phyloP scores from a whole-genome alignment of 2,329 filamentous ascomycete genomes.

The Plectosphaerella sp. region DNA sequence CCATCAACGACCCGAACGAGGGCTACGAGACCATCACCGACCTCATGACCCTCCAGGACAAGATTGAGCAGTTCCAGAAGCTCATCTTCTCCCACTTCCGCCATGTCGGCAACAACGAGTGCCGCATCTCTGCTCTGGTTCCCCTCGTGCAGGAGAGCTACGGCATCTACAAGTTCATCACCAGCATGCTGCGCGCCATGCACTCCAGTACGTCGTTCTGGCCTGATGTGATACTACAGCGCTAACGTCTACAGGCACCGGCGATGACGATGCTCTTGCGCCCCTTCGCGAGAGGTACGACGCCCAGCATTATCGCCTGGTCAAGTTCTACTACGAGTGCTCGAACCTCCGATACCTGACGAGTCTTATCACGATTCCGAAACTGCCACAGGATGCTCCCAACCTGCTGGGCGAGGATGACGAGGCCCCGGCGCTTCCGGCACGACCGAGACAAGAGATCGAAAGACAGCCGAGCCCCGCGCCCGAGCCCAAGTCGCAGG shows the following conservation, averaged over 20 bases:
- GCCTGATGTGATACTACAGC: not conserved
- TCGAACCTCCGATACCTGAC: slow-evolving; percentile 96
- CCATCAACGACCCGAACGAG: slow-evolving; percentile 97
- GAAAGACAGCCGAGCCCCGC: slow-evolving; percentile 66
- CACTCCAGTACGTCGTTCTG: slow-evolving; percentile 67
- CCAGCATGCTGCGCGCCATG: slow-evolving; percentile 98
- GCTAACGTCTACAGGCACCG: slow-evolving; percentile 58
- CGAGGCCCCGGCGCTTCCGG: slow-evolving; percentile 75
- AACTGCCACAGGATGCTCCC: slow-evolving; percentile 89
- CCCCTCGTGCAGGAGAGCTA: slow-evolving; percentile 96
- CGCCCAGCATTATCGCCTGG: slow-evolving; percentile 91
- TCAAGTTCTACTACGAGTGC: slow-evolving; percentile 99
- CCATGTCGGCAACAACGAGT: slow-evolving; percentile 89
- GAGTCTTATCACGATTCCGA: slow-evolving; percentile 92
- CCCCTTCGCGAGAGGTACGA: slow-evolving; percentile 87
- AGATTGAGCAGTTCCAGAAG: slow-evolving; percentile 98
- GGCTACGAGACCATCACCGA: slow-evolving; percentile 96
- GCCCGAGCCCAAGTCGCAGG: slow-evolving; percentile 62
- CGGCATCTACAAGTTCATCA: slow-evolving; percentile 99
- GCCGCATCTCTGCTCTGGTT: slow-evolving; percentile 88
- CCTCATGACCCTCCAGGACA: slow-evolving; percentile 93
- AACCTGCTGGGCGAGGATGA: slow-evolving; percentile 85
- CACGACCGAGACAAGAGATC: slow-evolving; percentile 72
- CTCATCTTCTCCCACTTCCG: slow-evolving; percentile 97
- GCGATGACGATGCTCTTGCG: slow-evolving; percentile 87